phyloP scores from a whole-genome alignment of 1,139 yeast genomes.

The Meyerozyma elateridarum region DNA sequence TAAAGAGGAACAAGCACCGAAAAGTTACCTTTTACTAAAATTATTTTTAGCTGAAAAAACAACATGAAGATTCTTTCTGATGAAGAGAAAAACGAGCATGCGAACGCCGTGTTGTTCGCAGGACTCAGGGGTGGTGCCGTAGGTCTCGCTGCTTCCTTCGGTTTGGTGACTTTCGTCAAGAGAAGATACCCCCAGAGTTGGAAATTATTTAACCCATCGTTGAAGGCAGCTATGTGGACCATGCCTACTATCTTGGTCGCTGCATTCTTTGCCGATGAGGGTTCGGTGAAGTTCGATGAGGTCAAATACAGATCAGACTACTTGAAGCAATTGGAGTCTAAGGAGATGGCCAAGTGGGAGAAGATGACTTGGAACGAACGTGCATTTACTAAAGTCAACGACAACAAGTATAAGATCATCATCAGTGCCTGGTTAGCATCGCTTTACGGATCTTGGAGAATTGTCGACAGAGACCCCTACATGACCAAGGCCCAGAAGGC shows the following conservation, averaged over 20 bases:
- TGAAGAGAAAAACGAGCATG: conserved; percentile 65
- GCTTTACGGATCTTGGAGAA: conserved; percentile 76
- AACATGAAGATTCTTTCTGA: conserved; percentile 62
- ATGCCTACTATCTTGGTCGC: conserved; percentile 54
- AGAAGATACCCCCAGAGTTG: conserved; percentile 19
- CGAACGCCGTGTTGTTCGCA: conserved; percentile 51
- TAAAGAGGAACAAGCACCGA: too few species aligned
- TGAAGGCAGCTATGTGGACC: conserved; percentile 53
- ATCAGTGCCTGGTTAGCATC: conserved; percentile 84
- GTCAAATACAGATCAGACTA: conserved; percentile 39
- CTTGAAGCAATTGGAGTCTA: conserved; percentile 9
- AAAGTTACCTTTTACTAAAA: too few species aligned
- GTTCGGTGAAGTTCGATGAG: conserved; percentile 52
- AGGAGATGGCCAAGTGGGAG: conserved; percentile 49
- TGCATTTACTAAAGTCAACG: conserved; percentile 40
- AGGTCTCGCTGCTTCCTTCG: conserved; percentile 52
- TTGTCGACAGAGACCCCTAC: conserved; percentile 70
- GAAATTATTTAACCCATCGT: conserved; percentile 32
- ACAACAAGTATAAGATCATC: conserved; percentile 71
- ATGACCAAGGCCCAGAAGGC: conserved; percentile 80
- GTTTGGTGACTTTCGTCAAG: conserved; percentile 31
- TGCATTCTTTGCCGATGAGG: conserved; percentile 57
- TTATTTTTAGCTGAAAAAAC: too few species aligned
- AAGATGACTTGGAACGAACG: conserved; percentile 41
- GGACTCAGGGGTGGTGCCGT: conserved; percentile 57